phyloP scores from a whole-genome alignment of 768 basidiomycete species.

The Omphalotus guepiniiformis region DNA sequence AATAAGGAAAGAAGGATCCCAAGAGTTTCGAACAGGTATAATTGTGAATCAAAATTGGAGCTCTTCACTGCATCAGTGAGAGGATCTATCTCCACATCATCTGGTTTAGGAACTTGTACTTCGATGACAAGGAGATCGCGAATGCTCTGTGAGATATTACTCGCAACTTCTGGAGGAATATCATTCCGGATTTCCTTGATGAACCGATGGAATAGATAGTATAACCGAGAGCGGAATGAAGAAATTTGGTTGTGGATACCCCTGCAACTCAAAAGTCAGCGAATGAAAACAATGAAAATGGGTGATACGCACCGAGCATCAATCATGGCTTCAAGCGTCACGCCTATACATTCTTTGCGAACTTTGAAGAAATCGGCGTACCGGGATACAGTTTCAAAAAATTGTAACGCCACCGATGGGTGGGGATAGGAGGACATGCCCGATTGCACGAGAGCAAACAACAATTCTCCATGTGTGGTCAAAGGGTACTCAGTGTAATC shows the following conservation, averaged over 20 bases:
- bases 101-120: slow-evolving; percentile 72
- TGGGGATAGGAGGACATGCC: slow-evolving; percentile 82
- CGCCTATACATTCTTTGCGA: slow-evolving; percentile 82
- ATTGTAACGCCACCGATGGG: slow-evolving; percentile 79
- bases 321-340: slow-evolving; percentile 85
- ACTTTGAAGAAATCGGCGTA: slow-evolving; percentile 98
- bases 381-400: slow-evolving; percentile 88
- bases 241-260: slow-evolving; percentile 80
- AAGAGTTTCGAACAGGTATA: slow-evolving; percentile 91
- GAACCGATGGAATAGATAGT: slow-evolving; percentile 91
- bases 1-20: slow-evolving; percentile 83
- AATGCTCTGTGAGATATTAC: slow-evolving; percentile 65
- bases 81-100: slow-evolving; percentile 66
- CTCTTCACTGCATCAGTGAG: slow-evolving; percentile 78
- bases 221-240: slow-evolving; percentile 70
- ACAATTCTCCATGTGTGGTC: slow-evolving; percentile 87
- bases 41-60: slow-evolving; percentile 80
- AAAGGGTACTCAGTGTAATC: slow-evolving; percentile 81
- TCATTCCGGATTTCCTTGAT: slow-evolving; percentile 80
- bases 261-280: slow-evolving; percentile 34
- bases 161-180: slow-evolving; percentile 67
- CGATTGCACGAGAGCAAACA: slow-evolving; percentile 79
- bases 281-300: neutral
- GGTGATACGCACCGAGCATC: slow-evolving; percentile 60
- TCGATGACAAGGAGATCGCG: slow-evolving; percentile 76